phyloP scores from a whole-genome alignment of 106 monocot species.

The Allium fistulosum region DNA sequence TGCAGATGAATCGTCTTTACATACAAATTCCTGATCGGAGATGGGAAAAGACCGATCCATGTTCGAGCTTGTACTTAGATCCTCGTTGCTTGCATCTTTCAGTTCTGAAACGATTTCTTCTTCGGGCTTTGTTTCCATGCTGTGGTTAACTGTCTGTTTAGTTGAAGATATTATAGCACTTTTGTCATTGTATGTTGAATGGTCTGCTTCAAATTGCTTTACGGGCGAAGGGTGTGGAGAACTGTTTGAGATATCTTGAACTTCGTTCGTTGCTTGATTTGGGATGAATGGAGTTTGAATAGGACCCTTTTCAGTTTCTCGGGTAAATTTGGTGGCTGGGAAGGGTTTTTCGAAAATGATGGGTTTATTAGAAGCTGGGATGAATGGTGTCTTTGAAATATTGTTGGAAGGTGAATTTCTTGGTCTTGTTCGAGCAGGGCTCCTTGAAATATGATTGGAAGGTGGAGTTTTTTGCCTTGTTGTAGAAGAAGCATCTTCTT shows the following conservation, averaged over 20 bases:
- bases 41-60: slow-evolving; percentile 42
- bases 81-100: slow-evolving; percentile 39
- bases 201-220: slow-evolving; percentile 4
- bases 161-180: no score
- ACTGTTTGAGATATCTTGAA: slow-evolving; percentile 8
- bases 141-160: no score
- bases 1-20: slow-evolving; percentile 37
- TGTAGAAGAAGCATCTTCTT: slow-evolving; percentile 20
- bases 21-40: slow-evolving; percentile 53
- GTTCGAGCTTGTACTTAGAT: slow-evolving; percentile 27
- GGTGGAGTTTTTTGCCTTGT: slow-evolving; percentile 19
- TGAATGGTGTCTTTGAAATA: no score
- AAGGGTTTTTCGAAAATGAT: slow-evolving; percentile 20
- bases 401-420: no score
- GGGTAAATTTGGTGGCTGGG: slow-evolving; percentile 5
- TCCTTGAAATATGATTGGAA: slow-evolving; percentile 17
- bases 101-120: slow-evolving; percentile 24
- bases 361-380: slow-evolving; percentile 10
- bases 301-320: slow-evolving; percentile 23
- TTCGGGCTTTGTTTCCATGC: no score
- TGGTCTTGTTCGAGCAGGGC: slow-evolving; percentile 10
- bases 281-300: slow-evolving; percentile 1
- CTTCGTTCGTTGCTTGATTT: not conserved
- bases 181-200: no score
- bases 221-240: slow-evolving; percentile 7